Conservation (phyloP, 169 alveolate genomes). For the Cryptosporidium meleagridis region DNA sequence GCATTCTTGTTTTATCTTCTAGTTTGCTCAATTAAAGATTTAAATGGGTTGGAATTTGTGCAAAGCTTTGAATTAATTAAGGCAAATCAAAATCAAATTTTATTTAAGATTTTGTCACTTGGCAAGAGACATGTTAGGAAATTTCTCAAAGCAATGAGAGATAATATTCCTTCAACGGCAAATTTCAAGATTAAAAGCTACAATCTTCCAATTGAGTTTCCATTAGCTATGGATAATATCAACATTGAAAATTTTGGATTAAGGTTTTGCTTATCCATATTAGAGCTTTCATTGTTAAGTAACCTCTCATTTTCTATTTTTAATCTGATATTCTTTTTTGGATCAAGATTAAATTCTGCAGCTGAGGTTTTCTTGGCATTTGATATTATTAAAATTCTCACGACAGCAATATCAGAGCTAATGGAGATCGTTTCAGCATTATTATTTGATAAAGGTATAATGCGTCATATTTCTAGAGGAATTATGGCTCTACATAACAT, state of each 20-base stretch:
- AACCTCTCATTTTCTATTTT: neutral
- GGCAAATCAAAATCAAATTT: neutral
- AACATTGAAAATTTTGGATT: neutral
- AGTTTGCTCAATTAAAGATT: neutral
- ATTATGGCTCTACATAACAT: neutral
- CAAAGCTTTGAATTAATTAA: neutral
- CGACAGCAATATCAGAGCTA: neutral
- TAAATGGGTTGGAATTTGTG: neutral
- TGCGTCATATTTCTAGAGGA: neutral
- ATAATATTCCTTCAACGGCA: neutral
- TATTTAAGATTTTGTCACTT: neutral
- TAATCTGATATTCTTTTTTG: constrained; percentile 4
- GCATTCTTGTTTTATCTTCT: neutral
- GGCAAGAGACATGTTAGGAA: neutral
- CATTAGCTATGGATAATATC: neutral
- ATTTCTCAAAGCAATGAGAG: neutral
- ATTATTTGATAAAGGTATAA: neutral
- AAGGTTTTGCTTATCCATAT: neutral
- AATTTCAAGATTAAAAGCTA: neutral
- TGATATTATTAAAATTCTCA: neutral
- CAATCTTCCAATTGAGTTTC: neutral
- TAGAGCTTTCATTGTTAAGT: neutral
- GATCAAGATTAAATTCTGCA: neutral
- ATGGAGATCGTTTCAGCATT: neutral
- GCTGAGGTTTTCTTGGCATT: constrained; percentile 4